Evolutionary conservation across 208 protist genomes (phyloP), one percentile per base, ranked within the genome.

Genomic region (Trypanosoma lewisi): DNA sequence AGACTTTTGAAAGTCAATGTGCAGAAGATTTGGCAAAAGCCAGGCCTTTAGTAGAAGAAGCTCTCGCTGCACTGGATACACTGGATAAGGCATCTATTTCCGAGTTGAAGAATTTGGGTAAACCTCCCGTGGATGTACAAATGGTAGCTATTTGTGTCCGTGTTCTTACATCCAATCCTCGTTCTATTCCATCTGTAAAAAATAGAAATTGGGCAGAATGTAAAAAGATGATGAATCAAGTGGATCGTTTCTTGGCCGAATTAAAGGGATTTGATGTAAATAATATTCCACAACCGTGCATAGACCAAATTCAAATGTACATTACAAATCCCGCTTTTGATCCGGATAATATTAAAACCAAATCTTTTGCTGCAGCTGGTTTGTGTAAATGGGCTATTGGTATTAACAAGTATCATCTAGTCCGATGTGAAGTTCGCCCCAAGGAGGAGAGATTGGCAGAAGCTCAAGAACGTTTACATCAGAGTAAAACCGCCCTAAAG

Each of bases 211-310:
- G 98, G 98, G 94, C 94, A 37, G 85, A 94, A 31, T 97, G 92
- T 64, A 98, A 99, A 83, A 98, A 96, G 61, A 95, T 98, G 84
- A 99, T 99, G 97, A 93, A 87, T 73, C 87, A 97, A 59, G 94
- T 98, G 30, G 84, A 91, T 71, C 77, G 90, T 61, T 99, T 99
- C 77, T 78, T 99, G 21, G 74, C 91, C 16, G 83, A 96, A 48
- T 75, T 99, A 49, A 73, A 90, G 33, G 80, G 71, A 52, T 99
- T 98, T 70, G 97, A 99, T 80, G 89, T 91, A 42, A 94, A 98
- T 76, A 95, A 98, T 65, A 98, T 99, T 52, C 91, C 95, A n/a
- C 85, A 97, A 65, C 70, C 73, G 12, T 98, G 95, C 78, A 93
- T 99, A 50, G 90, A 98, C 68, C 92, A 94, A 64, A 88, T 98